Base-by-base conservation (phyloP, 305 asterid species). In the Stenogyne calaminthoides region DNA sequence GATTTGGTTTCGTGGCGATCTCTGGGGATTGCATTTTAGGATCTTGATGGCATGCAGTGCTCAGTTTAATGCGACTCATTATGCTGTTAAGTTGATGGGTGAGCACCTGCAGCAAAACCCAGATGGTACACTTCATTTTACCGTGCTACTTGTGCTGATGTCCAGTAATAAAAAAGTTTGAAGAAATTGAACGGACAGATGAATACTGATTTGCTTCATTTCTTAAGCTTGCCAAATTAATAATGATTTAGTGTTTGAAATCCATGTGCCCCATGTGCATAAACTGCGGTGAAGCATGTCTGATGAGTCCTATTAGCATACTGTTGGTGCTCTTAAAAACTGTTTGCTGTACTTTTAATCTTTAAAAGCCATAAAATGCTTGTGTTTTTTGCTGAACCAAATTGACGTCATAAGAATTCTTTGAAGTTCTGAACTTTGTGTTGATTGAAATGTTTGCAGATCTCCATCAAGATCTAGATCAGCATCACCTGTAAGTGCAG, bases 1-100 rank as follows among this genome's bases (percentile, higher is more conserved):
- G 95, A 87, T 84, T 73, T 78, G 86, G 89, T 80, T 86, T 67
- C 78, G 68, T 78, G 82, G 95, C 83, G 85, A 83, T 88, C 84
- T 85, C 83, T 85, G 91, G 86, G 95, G 91, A 88, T 90, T 90
- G 91, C 95, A 59, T 83, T 66, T 84, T 86, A 88, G 89, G 85
- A 81, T 73, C 88, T 78, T 84, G 92, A 85, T 82, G 91, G 84
- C 78, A 64, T 82, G 79, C 78, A 83, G 86, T 85, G 88, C 89
- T 78, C 88, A 82, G 73, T 78, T 77, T 81, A 88, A 73, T 80
- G 84, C 73, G 81, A 77, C 81, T 85, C 83, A 71, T 77, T 75
- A 76, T 74, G 85, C 88, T 80, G 91, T 58, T 77, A 78, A 81
- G 87, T 87, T 67, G 80, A 85, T 80, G 85, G 78, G 88, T 80